Percentiles rank a stretch among this genome's conserved stretches.
phyloP scores from a whole-genome alignment of 2,329 filamentous ascomycete genomes.

The Byssoonygena ceratinophila region DNA sequence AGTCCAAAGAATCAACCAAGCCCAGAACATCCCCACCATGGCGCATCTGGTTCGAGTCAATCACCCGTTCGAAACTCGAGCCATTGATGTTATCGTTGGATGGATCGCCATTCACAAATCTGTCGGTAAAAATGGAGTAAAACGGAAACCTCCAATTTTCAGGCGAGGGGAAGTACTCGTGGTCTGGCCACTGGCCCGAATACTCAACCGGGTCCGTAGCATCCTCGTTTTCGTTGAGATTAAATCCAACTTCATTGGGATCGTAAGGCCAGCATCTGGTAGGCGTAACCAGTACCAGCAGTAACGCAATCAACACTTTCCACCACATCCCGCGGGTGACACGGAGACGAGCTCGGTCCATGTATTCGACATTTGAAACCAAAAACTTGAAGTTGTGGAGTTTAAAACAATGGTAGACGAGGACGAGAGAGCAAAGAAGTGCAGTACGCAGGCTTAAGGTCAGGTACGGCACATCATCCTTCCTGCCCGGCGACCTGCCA shows the following conservation, averaged over 20 bases:
- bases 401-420: neutral
- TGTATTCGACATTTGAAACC: neutral
- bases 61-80: slow-evolving; percentile 51
- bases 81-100: slow-evolving; percentile 53
- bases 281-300: slow-evolving; percentile 23
- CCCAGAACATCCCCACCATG: slow-evolving; percentile 53
- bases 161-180: slow-evolving; percentile 46
- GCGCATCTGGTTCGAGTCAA: slow-evolving; percentile 51
- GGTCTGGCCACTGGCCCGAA: slow-evolving; percentile 45
- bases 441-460: neutral
- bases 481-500: no score
- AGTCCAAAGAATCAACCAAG: slow-evolving; percentile 51
- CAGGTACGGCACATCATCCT: no score
- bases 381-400: neutral
- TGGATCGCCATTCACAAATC: slow-evolving; percentile 55
- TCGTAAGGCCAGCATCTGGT: slow-evolving; percentile 39
- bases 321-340: slow-evolving; percentile 24
- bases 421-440: neutral
- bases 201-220: slow-evolving; percentile 50
- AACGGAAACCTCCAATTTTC: slow-evolving; percentile 55
- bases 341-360: neutral
- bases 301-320: slow-evolving; percentile 21
- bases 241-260: slow-evolving; percentile 43
- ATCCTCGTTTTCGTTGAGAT: slow-evolving; percentile 50
- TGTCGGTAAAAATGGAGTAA: slow-evolving; percentile 54